phyloP scores from a whole-genome alignment of 345 rosid species.

The Pugionium dolabratum region DNA sequence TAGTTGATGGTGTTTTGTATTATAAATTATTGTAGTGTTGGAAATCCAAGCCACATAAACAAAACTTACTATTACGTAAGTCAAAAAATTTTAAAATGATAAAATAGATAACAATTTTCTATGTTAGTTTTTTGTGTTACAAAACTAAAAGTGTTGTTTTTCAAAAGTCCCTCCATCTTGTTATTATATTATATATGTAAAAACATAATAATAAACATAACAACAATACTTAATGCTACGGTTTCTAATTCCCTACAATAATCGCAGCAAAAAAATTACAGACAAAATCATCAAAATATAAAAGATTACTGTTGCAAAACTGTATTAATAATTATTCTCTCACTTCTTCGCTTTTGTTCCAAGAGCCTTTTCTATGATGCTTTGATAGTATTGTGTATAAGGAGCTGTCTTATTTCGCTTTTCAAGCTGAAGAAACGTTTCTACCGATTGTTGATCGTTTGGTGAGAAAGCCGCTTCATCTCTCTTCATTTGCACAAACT shows the following conservation, averaged over 20 bases:
- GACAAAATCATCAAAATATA: neutral
- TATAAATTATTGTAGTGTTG: neutral
- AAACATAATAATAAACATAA: too few relatives aligned
- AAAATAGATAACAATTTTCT: too few relatives aligned
- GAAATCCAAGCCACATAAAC: too few relatives aligned
- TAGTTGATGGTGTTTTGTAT: conserved; percentile 10
- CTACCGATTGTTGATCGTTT: conserved; percentile 69
- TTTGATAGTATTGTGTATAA: conserved; percentile 71
- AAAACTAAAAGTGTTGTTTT: too few relatives aligned
- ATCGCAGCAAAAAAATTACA: conserved; percentile 1
- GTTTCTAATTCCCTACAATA: too few relatives aligned
- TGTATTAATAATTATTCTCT: neutral
- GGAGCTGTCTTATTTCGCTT: conserved; percentile 49
- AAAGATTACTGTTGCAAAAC: neutral
- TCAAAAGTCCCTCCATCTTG: too few relatives aligned
- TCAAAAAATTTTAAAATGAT: too few relatives aligned
- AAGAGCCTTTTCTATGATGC: conserved; percentile 56
- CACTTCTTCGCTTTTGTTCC: conserved; percentile 32
- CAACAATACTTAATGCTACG: too few relatives aligned
- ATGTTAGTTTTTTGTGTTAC: too few relatives aligned
- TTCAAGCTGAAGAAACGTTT: conserved; percentile 80
- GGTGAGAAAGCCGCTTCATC: conserved; percentile 90
- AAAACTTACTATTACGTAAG: too few relatives aligned
- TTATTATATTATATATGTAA: too few relatives aligned
- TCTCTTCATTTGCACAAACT: conserved; percentile 74